phyloP scores from a whole-genome alignment of 257 asterid species.

The Solanum piurae region DNA sequence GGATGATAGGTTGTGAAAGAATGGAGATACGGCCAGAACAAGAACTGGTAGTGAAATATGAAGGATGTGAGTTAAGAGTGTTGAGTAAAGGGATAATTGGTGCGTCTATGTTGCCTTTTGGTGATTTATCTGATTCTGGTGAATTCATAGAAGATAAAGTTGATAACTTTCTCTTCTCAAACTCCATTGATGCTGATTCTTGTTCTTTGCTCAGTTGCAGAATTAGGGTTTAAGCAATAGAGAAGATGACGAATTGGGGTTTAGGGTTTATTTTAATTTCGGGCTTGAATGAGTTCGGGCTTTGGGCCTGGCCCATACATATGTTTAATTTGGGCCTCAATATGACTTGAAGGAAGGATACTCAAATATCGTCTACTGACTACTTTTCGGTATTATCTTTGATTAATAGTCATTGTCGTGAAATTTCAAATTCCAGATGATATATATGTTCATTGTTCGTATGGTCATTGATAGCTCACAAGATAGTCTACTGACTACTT shows the following conservation, averaged over 20 bases:
- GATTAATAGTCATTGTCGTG: background rate
- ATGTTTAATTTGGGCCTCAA: background rate
- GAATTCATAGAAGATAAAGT: slow-evolving; percentile 60
- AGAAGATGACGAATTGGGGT: background rate
- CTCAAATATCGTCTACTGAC: background rate
- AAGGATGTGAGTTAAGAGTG: slow-evolving; percentile 64
- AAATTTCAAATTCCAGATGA: background rate
- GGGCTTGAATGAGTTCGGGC: background rate
- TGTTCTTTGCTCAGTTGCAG: background rate
- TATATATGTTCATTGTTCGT: background rate
- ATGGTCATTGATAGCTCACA: background rate
- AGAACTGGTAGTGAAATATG: slow-evolving; percentile 94
- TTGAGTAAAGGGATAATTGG: slow-evolving; percentile 67
- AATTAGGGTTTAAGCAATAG: background rate
- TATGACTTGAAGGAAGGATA: background rate
- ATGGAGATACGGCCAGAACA: slow-evolving; percentile 97
- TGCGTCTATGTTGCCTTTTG: slow-evolving; percentile 70
- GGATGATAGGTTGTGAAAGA: slow-evolving; percentile 51
- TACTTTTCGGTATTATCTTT: background rate
- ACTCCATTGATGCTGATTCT: slow-evolving; percentile 35
- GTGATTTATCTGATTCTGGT: slow-evolving; percentile 78
- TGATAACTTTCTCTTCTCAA: slow-evolving; percentile 58
- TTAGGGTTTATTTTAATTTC: background rate
- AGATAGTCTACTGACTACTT: no score
- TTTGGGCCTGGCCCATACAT: background rate